Conservation (phyloP, 2,329 filamentous ascomycete species). For the Monosporascus sp. region DNA sequence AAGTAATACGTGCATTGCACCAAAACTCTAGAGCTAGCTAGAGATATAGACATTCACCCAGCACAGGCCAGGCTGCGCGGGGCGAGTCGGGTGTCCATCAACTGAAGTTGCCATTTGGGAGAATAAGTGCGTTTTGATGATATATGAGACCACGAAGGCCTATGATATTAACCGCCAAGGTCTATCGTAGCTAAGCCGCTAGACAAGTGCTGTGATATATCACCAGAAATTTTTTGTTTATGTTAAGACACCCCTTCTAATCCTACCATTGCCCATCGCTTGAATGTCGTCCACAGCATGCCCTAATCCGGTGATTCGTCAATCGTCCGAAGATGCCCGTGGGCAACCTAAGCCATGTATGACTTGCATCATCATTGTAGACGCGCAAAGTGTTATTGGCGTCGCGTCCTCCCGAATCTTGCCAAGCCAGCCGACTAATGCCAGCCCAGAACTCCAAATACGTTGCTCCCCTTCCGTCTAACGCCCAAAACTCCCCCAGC, state of each 20-base stretch:
- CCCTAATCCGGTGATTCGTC: neutral
- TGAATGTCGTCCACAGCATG: slow-evolving; percentile 5
- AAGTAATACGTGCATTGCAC: too few relatives aligned
- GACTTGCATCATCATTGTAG: neutral
- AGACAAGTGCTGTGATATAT: slow-evolving; percentile 19
- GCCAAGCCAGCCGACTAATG: neutral
- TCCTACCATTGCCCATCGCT: neutral
- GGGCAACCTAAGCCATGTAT: neutral
- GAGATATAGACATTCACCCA: too few relatives aligned
- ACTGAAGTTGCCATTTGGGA: too few relatives aligned
- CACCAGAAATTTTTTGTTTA: slow-evolving; percentile 20
- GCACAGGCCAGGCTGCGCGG: too few relatives aligned
- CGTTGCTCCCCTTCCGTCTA: neutral
- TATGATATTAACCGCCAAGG: slow-evolving; percentile 20
- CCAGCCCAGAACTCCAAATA: neutral
- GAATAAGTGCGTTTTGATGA: slow-evolving; percentile 11
- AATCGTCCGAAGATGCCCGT: slow-evolving; percentile 1
- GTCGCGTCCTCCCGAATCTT: neutral
- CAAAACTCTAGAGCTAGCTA: too few relatives aligned
- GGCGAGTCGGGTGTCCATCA: too few relatives aligned
- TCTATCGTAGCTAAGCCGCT: slow-evolving; percentile 6
- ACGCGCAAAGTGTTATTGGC: neutral
- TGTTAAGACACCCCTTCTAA: slow-evolving; percentile 1
- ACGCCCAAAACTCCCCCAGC: neutral
- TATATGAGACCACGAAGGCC: slow-evolving; percentile 21